Evolutionary conservation across 495 filamentous ascomycete species (phyloP), one percentile per base, ranked within the genome.

Genomic region (Penicillium fimorum): DNA sequence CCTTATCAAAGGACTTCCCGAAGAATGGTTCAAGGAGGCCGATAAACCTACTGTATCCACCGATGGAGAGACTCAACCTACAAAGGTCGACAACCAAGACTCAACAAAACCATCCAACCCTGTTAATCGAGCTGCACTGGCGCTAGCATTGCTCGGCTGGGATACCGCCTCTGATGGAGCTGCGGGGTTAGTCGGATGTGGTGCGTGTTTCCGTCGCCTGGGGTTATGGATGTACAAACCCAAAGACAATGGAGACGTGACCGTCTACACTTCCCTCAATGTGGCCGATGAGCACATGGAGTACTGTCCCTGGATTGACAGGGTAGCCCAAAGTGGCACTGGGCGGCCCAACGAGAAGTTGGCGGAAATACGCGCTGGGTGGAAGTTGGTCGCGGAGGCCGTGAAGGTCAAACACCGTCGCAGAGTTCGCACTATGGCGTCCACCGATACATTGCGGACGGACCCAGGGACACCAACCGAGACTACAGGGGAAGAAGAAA

Each of bases 181-280:
- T 18, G 79, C 86, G 3, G 88, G 86, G 44, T 73, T 91, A n/a
- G 85, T 86, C 15, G 84, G 82, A 0, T 98, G 94, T 68, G 75
- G 82, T 46, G 87, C 87, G 37, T 98, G 94, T 66, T 91, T 96
- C 63, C 84, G 92, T 56, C 84, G 91, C 7, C 78, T 97, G 1
- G 94, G 95, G 1, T 80, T 98, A 7, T 98, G 94, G 94, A 85
- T 98, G 73, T 98, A 96, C 75, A 89, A 85, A 43, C 74, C 76
- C 7, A 75, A 79, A 51, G 71, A 79, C 18, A 70, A 84, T 4
- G 80, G 77, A 15, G 82, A 82, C 24, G 75, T 81, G 7, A 74
- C 82, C 9, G 81, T 90, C 69, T 80, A 80, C 55, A 79, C 68
- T 12, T 60, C 83, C 32, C 74, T 93, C n/a, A 82, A 91, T 61